Conservation (phyloP, 2,329 filamentous ascomycete species). For the Rhynchosporium graminicola region DNA sequence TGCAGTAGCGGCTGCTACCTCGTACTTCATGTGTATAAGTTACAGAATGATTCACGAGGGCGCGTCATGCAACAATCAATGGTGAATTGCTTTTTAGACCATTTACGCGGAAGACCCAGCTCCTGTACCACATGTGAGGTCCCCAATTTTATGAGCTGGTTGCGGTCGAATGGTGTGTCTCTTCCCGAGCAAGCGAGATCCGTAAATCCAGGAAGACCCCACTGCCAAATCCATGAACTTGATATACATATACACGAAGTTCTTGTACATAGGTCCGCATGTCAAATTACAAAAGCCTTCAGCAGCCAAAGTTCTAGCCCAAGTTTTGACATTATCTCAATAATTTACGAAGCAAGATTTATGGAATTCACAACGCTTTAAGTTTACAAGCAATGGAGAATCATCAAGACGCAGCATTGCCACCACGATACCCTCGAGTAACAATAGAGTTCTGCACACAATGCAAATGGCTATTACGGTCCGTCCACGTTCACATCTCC, state of each 20-base stretch:
- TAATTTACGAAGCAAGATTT: background rate
- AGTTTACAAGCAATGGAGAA: slow-evolving; percentile 5
- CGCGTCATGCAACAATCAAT: slow-evolving; percentile 14
- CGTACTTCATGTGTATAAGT: slow-evolving; percentile 27
- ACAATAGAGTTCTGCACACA: slow-evolving; percentile 93
- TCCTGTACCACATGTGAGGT: slow-evolving; percentile 1
- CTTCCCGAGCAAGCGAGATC: background rate
- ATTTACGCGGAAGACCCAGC: background rate
- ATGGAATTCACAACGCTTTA: background rate
- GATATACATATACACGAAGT: slow-evolving; percentile 12
- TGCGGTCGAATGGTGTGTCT: background rate
- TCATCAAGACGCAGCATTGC: slow-evolving; percentile 17
- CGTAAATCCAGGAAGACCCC: slow-evolving; percentile 11
- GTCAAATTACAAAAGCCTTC: background rate
- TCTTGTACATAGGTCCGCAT: background rate
- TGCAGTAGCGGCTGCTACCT: slow-evolving; percentile 22
- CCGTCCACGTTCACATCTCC: slow-evolving; percentile 41
- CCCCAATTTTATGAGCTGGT: slow-evolving; percentile 6
- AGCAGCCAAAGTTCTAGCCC: background rate
- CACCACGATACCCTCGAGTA: slow-evolving; percentile 64
- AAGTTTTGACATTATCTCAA: background rate
- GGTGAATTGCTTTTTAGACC: slow-evolving; percentile 7
- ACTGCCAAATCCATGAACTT: background rate
- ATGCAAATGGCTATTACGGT: slow-evolving; percentile 88
- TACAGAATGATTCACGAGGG: slow-evolving; percentile 20